Conservation (phyloP, 2,329 filamentous ascomycete genomes). For the Aspergillus felis region DNA sequence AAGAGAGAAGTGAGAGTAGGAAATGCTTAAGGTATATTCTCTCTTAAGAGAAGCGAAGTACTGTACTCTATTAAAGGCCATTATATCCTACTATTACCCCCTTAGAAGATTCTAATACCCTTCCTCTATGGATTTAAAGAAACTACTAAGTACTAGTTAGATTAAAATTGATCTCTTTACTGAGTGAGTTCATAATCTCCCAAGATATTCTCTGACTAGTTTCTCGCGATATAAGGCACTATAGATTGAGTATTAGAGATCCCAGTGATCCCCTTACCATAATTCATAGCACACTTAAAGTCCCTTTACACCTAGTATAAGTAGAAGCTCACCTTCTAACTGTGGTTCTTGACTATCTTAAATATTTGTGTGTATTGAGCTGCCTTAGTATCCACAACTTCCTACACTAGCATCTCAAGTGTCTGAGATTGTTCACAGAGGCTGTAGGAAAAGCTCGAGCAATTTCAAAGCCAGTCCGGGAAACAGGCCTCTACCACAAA, state of each 20-base stretch:
- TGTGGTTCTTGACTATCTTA: background rate
- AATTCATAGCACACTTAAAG: background rate
- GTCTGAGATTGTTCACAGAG: too few relatives aligned
- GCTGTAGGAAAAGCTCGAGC: background rate
- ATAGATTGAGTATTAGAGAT: background rate
- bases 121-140: background rate
- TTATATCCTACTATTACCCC: background rate
- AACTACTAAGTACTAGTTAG: background rate
- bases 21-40: background rate
- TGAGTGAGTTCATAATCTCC: background rate
- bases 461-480: background rate
- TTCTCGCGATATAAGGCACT: background rate
- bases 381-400: background rate
- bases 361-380: background rate
- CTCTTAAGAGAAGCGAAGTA: conserved; percentile 1
- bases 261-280: background rate
- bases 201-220: background rate
- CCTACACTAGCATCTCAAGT: background rate
- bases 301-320: background rate
- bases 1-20: background rate
- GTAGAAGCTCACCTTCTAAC: background rate
- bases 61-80: background rate
- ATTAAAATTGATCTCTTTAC: background rate
- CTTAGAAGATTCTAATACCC: background rate
- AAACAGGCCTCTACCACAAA: background rate